Conservation (phyloP, 768 basidiomycete species). For the Termitomyces sp. region DNA sequence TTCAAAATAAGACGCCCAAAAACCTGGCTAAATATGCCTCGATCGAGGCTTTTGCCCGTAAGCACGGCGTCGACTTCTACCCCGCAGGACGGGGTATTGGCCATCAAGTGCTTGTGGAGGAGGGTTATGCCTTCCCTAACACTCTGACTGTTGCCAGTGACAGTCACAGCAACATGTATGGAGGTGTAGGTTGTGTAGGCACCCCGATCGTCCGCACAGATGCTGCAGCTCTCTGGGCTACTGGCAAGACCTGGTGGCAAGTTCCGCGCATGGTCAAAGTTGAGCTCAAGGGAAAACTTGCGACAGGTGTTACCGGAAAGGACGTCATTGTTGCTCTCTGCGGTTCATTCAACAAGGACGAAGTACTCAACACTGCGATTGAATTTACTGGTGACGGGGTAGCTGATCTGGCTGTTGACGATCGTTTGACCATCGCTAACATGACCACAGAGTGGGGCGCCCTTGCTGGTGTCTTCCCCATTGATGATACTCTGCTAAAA, state of each 20-base stretch:
- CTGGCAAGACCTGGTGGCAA: slow-evolving; percentile 99
- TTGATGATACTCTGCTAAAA: slow-evolving; percentile 70
- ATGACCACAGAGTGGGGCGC: slow-evolving; percentile 99
- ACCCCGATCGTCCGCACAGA: slow-evolving; percentile 97
- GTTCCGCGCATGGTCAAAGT: slow-evolving; percentile 96
- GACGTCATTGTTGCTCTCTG: slow-evolving; percentile 97
- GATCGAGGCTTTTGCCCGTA: slow-evolving; percentile 87
- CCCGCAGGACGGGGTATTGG: slow-evolving; percentile 97
- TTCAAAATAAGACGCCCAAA: slow-evolving; percentile 89
- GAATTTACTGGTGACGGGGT: slow-evolving; percentile 95
- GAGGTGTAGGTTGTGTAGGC: slow-evolving; percentile 94
- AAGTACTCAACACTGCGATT: slow-evolving; percentile 94
- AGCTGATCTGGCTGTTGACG: slow-evolving; percentile 72
- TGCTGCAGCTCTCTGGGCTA: slow-evolving; percentile 95
- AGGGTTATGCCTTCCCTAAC: slow-evolving; percentile 96
- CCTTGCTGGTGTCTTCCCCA: slow-evolving; percentile 90
- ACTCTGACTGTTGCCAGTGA: slow-evolving; percentile 95
- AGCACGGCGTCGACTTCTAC: slow-evolving; percentile 88
- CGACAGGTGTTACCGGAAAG: slow-evolving; percentile 92
- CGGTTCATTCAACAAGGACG: slow-evolving; percentile 92
- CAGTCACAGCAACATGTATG: slow-evolving; percentile 99
- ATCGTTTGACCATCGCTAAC: slow-evolving; percentile 94
- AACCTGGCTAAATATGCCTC: slow-evolving; percentile 89
- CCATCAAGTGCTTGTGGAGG: slow-evolving; percentile 95
- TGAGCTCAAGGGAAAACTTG: slow-evolving; percentile 75